phyloP scores from a whole-genome alignment of 2,329 filamentous ascomycete species.

The Colletotrichum spaethianum region DNA sequence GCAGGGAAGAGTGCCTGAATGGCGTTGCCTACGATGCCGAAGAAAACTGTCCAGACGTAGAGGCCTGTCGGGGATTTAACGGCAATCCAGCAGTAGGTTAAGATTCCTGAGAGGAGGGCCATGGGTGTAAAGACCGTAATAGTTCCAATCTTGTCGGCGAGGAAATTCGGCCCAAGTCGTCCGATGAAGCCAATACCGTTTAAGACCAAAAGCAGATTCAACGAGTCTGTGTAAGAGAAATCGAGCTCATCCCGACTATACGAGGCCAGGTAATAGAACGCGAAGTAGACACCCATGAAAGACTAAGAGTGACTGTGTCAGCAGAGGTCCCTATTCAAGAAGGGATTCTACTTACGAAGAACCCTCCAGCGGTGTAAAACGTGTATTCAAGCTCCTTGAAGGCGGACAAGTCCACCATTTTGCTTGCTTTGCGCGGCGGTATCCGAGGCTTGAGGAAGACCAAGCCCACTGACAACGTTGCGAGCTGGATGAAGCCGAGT shows the following conservation, averaged over 20 bases:
- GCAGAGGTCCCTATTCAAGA: neutral
- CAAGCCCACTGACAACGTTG: constrained; percentile 55
- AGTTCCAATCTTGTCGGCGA: constrained; percentile 71
- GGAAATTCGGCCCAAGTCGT: constrained; percentile 69
- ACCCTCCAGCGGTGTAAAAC: constrained; percentile 31
- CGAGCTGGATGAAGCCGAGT: constrained; percentile 61
- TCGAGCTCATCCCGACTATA: constrained; percentile 61
- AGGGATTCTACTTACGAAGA: constrained; percentile 23
- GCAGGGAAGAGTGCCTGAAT: constrained; percentile 79
- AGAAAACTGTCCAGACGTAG: constrained; percentile 74
- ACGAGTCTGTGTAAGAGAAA: constrained; percentile 63
- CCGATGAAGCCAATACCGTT: constrained; percentile 74
- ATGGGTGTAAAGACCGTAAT: constrained; percentile 73
- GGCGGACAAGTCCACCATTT: constrained; percentile 59
- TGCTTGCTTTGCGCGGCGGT: constrained; percentile 55
- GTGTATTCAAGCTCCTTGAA: constrained; percentile 54
- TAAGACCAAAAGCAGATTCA: constrained; percentile 75
- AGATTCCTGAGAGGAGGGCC: constrained; percentile 55
- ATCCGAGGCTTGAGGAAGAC: constrained; percentile 58
- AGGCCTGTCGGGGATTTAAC: constrained; percentile 65
- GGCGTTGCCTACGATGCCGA: constrained; percentile 74
- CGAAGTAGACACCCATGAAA: constrained; percentile 69
- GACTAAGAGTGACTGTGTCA: constrained; percentile 49
- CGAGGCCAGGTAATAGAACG: constrained; percentile 71
- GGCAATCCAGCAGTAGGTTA: constrained; percentile 71